Percentiles rank a stretch among this genome's conserved stretches.
phyloP scores from a whole-genome alignment of 441 rosid species.

The Gossypium davidsonii region DNA sequence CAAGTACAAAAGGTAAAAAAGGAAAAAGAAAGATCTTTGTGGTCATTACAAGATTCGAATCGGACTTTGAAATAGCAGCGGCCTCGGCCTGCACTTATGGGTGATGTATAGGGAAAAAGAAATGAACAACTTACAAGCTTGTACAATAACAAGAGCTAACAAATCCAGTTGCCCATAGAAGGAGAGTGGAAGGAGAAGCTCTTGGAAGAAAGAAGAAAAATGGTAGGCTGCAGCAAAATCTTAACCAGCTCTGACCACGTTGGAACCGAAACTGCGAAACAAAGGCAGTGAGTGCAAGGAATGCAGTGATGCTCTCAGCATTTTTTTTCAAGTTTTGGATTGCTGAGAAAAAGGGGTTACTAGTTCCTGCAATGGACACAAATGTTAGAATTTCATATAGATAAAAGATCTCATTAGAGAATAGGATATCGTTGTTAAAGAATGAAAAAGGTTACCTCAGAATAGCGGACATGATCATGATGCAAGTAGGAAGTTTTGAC shows the following conservation, averaged over 20 bases:
- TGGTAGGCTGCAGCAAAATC: constrained; percentile 11
- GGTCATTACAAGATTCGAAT: constrained; percentile 8
- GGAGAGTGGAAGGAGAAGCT: constrained; percentile 13
- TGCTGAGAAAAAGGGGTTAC: constrained; percentile 43
- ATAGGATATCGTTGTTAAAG: background rate
- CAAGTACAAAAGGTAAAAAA: background rate
- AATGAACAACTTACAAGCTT: constrained; percentile 13
- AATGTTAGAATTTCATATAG: background rate
- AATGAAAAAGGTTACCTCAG: constrained; percentile 30
- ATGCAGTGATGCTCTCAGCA: constrained; percentile 8
- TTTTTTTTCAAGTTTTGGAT: constrained; percentile 24
- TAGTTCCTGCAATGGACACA: constrained; percentile 48
- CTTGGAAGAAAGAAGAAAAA: background rate
- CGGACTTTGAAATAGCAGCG: background rate
- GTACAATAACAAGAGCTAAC: constrained; percentile 4
- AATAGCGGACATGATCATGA: constrained; percentile 52
- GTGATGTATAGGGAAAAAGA: background rate
- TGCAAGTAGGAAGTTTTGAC: constrained; percentile 58
- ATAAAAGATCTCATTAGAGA: background rate
- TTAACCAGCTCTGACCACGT: constrained; percentile 10
- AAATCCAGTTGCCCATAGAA: constrained; percentile 1
- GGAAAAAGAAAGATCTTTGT: background rate
- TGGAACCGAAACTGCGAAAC: constrained; percentile 8
- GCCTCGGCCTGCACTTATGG: background rate
- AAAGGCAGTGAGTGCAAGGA: background rate